Evolutionary conservation across 495 filamentous ascomycete species (phyloP).

Genomic region (Barbatosphaeria neglecta): DNA sequence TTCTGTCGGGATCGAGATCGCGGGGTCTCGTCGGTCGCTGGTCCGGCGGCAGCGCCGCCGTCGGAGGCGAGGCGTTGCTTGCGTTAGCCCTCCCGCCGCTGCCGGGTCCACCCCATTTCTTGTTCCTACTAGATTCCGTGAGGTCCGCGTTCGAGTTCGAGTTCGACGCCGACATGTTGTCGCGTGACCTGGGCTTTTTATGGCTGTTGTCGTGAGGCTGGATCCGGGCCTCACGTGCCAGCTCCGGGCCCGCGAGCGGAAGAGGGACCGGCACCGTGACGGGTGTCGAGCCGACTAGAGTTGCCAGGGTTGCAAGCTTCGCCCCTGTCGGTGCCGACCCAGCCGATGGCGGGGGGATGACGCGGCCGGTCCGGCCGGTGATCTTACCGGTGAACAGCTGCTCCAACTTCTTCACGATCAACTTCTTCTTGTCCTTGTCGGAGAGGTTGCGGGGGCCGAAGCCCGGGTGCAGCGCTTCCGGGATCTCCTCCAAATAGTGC

Average conservation of each 20-base stretch:
- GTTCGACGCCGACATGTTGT: slow-evolving; percentile 24
- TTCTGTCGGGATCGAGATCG: slow-evolving; percentile 58
- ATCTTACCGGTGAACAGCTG: slow-evolving; percentile 68
- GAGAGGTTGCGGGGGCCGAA: slow-evolving; percentile 33
- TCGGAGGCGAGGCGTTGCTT: slow-evolving; percentile 30
- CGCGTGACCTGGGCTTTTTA: slow-evolving; percentile 22
- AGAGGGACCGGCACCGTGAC: no score
- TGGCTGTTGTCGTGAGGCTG: slow-evolving; percentile 11
- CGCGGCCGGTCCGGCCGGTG: slow-evolving; percentile 14
- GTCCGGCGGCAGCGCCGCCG: slow-evolving; percentile 29
- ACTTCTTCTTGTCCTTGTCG: slow-evolving; percentile 57
- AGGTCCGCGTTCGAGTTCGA: slow-evolving; percentile 28
- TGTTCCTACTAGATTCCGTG: slow-evolving; percentile 23
- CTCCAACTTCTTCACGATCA: slow-evolving; percentile 59
- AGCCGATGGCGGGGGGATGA: slow-evolving; percentile 9
- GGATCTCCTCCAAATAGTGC: slow-evolving; percentile 50
- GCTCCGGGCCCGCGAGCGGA: slow-evolving; percentile 9
- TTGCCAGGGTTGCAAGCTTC: no score
- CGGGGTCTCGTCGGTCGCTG: slow-evolving; percentile 62
- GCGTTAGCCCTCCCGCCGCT: slow-evolving; percentile 13
- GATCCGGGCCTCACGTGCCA: slow-evolving; percentile 27
- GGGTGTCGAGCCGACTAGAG: slow-evolving; percentile 1
- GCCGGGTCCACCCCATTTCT: slow-evolving; percentile 17
- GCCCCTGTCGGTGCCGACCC: no score
- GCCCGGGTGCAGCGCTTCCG: slow-evolving; percentile 44